Percentiles rank a stretch among this genome's conserved stretches.
phyloP scores from a whole-genome alignment of 441 rosid genomes.

The Pelargonium myrrhifolium region DNA sequence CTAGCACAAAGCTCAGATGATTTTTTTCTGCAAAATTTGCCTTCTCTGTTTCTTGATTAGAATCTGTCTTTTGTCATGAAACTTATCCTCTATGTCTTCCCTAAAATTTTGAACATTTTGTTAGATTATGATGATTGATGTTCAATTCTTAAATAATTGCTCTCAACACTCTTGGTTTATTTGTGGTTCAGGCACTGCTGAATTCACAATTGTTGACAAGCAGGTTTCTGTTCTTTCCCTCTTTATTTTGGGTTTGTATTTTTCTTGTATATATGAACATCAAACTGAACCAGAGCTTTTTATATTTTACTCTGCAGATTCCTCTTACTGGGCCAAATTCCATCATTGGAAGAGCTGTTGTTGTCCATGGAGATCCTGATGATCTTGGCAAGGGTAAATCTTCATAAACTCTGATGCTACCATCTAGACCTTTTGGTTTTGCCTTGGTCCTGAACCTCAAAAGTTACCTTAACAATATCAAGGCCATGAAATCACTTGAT shows the following conservation, averaged over 20 bases:
- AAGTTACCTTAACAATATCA: background rate
- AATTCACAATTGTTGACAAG: conserved; percentile 52
- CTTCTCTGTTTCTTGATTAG: background rate
- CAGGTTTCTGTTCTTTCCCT: conserved; percentile 31
- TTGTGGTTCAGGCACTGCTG: conserved; percentile 47
- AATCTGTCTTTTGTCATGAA: background rate
- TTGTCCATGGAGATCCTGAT: conserved; percentile 87
- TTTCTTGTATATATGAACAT: background rate
- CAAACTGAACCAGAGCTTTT: background rate
- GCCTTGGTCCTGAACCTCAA: background rate
- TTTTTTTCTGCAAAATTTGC: background rate
- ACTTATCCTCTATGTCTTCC: background rate
- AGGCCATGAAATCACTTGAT: background rate
- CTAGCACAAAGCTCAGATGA: background rate
- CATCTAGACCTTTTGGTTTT: background rate
- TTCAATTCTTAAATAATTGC: background rate
- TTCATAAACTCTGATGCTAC: background rate
- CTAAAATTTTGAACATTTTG: background rate
- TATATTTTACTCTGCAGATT: conserved; percentile 33
- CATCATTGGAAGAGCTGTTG: conserved; percentile 87
- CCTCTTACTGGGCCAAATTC: conserved; percentile 75
- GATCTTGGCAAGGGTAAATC: conserved; percentile 89
- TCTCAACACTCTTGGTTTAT: conserved; percentile 1
- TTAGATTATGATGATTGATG: background rate
- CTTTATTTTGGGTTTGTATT: background rate